These are phyloP conservation scores for Spathaspora gorwiae DNA, from an alignment of 805 yeast species.

Conservation along the genomic window DNA sequence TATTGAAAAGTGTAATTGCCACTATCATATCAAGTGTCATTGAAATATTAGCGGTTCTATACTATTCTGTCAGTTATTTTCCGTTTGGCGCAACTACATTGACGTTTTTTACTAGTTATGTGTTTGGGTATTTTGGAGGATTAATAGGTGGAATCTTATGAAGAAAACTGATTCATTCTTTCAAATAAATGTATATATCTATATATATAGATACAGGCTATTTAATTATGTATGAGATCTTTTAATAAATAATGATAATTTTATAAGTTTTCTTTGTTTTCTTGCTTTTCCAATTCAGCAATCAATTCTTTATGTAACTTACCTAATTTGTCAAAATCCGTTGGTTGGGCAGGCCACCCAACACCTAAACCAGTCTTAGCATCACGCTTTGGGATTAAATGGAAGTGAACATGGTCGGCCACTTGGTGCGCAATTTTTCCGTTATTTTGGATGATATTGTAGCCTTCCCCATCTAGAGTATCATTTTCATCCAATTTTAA, in stretches of 20 bases:
- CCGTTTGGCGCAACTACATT: slow-evolving; percentile 88
- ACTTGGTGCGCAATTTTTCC: slow-evolving; percentile 94
- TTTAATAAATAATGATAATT: background rate
- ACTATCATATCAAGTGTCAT: slow-evolving; percentile 71
- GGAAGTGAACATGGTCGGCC: slow-evolving; percentile 96
- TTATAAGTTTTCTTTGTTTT: slow-evolving; percentile 8
- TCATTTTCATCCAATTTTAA: slow-evolving; percentile 62
- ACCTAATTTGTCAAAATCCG: slow-evolving; percentile 70
- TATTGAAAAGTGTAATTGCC: slow-evolving; percentile 62
- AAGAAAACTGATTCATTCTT: slow-evolving; percentile 3
- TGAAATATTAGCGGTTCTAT: slow-evolving; percentile 82
- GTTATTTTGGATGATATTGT: slow-evolving; percentile 88
- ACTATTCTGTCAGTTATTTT: slow-evolving; percentile 88
- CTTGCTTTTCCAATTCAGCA: slow-evolving; percentile 6
- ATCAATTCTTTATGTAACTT: slow-evolving; percentile 57
- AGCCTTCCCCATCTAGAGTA: slow-evolving; percentile 59
- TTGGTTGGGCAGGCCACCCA: slow-evolving; percentile 91
- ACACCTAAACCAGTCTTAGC: slow-evolving; percentile 71
- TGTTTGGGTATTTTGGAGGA: slow-evolving; percentile 41
- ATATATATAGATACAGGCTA: background rate
- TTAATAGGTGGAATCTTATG: slow-evolving; percentile 40
- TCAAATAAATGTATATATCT: background rate
- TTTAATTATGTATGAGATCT: background rate
- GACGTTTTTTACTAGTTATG: slow-evolving; percentile 45
- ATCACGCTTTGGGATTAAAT: slow-evolving; percentile 85